Base-by-base conservation (phyloP, 148 eudicot species). In the Cornus suecica region DNA sequence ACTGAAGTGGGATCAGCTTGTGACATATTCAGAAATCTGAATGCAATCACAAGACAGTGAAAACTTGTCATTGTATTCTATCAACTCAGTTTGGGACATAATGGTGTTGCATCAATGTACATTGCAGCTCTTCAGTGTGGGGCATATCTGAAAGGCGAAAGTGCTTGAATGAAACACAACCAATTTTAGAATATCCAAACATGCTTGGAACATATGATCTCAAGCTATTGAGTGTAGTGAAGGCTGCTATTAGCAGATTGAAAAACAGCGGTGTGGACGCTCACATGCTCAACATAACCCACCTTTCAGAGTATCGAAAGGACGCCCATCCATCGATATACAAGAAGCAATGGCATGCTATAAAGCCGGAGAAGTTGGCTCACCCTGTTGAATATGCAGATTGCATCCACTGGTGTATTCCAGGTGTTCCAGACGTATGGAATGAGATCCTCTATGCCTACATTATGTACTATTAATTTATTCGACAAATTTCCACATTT, bases 231-330 rank as follows among this genome's bases (percentile, higher is more conserved):
- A n/a, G n/a, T n/a, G 48, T 86, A 54, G 93, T 82, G 0, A 88
- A 88, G 37, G 63, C 48, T 1, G 51, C 90, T 13, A 72, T 90
- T 0, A 73, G 78, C 4, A 83, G 78, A 22, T 78, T 94, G 63
- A 82, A 78, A 10, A 75, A 31, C 8, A 86, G 79, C 74, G 97
- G 97, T 66, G 13, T 91, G 66, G 80, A 84, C 11, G 84, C 90
- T 3, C 77, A 87, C 69, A 68, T 93, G 65, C 77, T 93, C 34
- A 91, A 93, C 78, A 90, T 93, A 77, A 93, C 98, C 18, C 97
- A 91, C 41, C 88, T 93, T 14, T 91, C 98, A 23, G 92, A 93
- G 74, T 93, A 93, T 56, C 77, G 98, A 83, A 93, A 93, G 78
- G 92, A 89, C 68, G 92, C 76, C 6, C 92, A 89, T 56, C 90